Base-by-base conservation (phyloP, 768 basidiomycete genomes). In the Leucosporidium creatinivorum region DNA sequence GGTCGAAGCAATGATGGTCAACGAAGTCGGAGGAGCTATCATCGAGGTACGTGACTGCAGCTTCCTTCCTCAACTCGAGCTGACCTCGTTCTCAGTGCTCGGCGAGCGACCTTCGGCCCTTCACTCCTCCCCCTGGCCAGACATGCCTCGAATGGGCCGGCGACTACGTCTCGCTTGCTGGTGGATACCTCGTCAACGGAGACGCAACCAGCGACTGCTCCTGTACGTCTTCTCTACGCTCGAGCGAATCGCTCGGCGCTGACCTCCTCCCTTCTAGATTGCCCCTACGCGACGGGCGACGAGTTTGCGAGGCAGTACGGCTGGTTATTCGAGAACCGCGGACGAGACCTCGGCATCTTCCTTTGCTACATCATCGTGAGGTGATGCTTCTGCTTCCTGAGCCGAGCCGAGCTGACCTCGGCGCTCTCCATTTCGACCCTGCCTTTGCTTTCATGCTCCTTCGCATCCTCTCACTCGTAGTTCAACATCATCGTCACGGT, bases 31-130 rank as follows among this genome's bases (percentile, higher is more conserved):
- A 44, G 39, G 39, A 6, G 15, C 15, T 6, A 17, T 44, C 8
- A 17, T 44, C 39, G 39, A 44, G 39, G 39, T 44, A 13, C 8
- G 76, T 61, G 88, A 89, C 0, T 89, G 85, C 77, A 89, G 82
- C 78, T 90, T 36, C 84, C 87, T 0, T 89, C 87, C 3, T 89
- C 88, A 72, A 80, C 92, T 21, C 84, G 88, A 73, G 89, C 87
- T n/a, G n/a, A 10, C 80, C 89, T 13, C 0, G 23, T 25, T 0
- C 17, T 21, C 31, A 50, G 50, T 75, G 91, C 80, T 81, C 84
- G 26, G 72, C 80, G 0, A 84, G 85, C 66, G 91, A 93, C 75
- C 89, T 88, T 72, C 80, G 83, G 21, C 68, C 82, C 7, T 91
- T 93, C 80, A 78, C 83, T 64, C 88, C 91, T 1, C 90, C 91